Percentiles rank a stretch among this genome's conserved stretches.
phyloP scores from a whole-genome alignment of 768 basidiomycete species.

The Cytidiella melzeri region DNA sequence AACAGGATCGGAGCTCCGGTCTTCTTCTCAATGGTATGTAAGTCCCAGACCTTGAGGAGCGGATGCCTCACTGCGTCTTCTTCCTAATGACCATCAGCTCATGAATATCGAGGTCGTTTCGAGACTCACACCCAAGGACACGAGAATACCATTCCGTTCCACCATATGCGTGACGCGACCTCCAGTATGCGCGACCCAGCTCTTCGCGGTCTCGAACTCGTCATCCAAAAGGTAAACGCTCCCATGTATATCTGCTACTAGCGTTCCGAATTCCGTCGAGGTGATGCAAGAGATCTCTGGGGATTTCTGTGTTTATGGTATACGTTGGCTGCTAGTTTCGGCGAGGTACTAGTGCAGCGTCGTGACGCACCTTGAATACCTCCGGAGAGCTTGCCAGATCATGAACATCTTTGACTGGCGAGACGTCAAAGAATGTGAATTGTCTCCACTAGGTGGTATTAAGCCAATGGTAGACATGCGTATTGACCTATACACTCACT shows the following conservation, averaged over 20 bases:
- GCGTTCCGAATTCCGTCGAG: conserved; percentile 56
- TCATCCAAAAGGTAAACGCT: conserved; percentile 70
- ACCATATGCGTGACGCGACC: conserved; percentile 86
- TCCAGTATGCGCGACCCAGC: conserved; percentile 75
- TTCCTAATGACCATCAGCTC: conserved; percentile 43
- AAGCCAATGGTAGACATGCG: neutral
- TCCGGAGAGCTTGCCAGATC: conserved; percentile 72
- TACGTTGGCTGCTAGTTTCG: neutral
- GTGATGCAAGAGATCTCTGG: conserved; percentile 69
- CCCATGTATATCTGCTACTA: conserved; percentile 85
- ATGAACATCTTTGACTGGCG: conserved; percentile 71
- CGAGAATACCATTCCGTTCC: conserved; percentile 71
- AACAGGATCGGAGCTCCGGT: conserved; percentile 56
- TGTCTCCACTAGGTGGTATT: conserved; percentile 72
- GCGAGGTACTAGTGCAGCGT: neutral
- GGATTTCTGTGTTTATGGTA: conserved; percentile 36
- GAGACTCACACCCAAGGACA: conserved; percentile 80
- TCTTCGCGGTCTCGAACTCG: conserved; percentile 61
- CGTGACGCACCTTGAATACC: conserved; percentile 60
- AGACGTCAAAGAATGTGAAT: conserved; percentile 84
- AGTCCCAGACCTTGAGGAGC: conserved; percentile 85
- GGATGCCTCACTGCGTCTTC: conserved; percentile 64
- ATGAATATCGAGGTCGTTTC: neutral
- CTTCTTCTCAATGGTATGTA: conserved; percentile 64
- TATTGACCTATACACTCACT: neutral